A percentile compares a stretch with the other conserved stretches of the same genome.
These are phyloP conservation scores for Ogataea haglerorum DNA, from an alignment of 805 yeast species.

Conservation along the genomic window DNA sequence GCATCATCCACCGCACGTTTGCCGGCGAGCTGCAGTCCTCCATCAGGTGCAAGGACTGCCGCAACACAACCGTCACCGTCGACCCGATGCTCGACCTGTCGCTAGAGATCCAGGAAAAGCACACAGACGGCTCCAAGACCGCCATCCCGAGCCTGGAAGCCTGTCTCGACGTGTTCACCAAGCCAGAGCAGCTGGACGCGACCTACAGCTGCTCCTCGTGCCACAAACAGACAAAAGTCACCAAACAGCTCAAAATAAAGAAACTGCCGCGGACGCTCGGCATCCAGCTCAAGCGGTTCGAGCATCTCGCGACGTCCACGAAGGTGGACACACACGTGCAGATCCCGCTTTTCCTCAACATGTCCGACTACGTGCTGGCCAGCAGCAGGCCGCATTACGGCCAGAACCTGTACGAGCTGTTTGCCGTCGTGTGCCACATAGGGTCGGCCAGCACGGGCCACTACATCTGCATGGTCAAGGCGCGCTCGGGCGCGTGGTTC, in stretches of 20 bases:
- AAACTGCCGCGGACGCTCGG: constrained; percentile 74
- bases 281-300: constrained; percentile 80
- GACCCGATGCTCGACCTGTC: constrained; percentile 93
- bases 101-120: constrained; percentile 56
- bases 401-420: constrained; percentile 62
- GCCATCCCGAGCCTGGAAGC: constrained; percentile 43
- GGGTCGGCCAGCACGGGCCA: constrained; percentile 97
- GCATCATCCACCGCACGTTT: constrained; percentile 80
- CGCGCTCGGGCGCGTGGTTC: constrained; percentile 77
- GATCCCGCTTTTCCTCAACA: constrained; percentile 70
- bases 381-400: constrained; percentile 13
- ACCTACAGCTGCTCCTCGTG: constrained; percentile 71
- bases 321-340: constrained; percentile 75
- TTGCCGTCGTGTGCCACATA: constrained; percentile 82
- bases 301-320: constrained; percentile 55
- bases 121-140: constrained; percentile 17
- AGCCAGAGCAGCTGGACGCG: constrained; percentile 71
- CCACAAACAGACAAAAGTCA: constrained; percentile 56
- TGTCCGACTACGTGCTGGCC: constrained; percentile 52
- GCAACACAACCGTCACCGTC: constrained; percentile 57
- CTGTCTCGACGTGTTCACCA: constrained; percentile 76
- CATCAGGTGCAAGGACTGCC: constrained; percentile 70
- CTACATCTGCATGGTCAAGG: constrained; percentile 76
- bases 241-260: constrained; percentile 66
- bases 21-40: constrained; percentile 81